Evolutionary conservation across 1,139 yeast species (phyloP).

Genomic region (Pichia sp.): DNA sequence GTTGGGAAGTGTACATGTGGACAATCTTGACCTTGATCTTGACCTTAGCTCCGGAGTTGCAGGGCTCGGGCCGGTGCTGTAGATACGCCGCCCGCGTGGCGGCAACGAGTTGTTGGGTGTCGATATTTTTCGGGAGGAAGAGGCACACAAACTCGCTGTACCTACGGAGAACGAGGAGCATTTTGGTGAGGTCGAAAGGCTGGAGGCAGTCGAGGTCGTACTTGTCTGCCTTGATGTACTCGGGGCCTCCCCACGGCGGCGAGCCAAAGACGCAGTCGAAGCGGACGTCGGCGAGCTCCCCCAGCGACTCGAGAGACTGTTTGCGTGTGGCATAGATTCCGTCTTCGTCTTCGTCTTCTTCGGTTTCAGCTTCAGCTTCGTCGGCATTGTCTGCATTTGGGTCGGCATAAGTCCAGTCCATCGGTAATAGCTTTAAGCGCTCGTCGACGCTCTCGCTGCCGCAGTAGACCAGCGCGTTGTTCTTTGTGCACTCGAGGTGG

Average conservation of each 20-base stretch:
- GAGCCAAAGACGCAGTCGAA: constrained; percentile 73
- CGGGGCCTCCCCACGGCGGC: constrained; percentile 98
- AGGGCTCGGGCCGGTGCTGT: background rate
- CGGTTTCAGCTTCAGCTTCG: constrained; percentile 8
- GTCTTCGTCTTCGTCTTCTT: background rate
- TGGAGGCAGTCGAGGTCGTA: constrained; percentile 54
- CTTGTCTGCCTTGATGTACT: constrained; percentile 42
- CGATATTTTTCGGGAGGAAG: constrained; percentile 69
- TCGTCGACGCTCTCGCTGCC: constrained; percentile 27
- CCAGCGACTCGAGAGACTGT: constrained; percentile 17
- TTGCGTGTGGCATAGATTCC: constrained; percentile 1
- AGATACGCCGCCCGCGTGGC: background rate
- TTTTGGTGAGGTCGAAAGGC: constrained; percentile 48
- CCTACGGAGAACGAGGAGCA: constrained; percentile 40
- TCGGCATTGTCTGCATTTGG: background rate
- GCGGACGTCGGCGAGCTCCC: constrained; percentile 22
- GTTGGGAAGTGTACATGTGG: background rate
- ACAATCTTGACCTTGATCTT: background rate
- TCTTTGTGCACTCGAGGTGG: constrained; percentile 61
- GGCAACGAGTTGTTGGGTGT: constrained; percentile 46
- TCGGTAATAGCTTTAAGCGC: constrained; percentile 46
- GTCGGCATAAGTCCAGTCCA: constrained; percentile 52
- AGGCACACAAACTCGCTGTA: constrained; percentile 54
- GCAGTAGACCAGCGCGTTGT: constrained; percentile 63
- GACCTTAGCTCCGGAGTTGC: background rate